These are phyloP conservation scores for Tephrocybe sp. DNA, from an alignment of 768 basidiomycete species.

Conservation along the genomic window DNA sequence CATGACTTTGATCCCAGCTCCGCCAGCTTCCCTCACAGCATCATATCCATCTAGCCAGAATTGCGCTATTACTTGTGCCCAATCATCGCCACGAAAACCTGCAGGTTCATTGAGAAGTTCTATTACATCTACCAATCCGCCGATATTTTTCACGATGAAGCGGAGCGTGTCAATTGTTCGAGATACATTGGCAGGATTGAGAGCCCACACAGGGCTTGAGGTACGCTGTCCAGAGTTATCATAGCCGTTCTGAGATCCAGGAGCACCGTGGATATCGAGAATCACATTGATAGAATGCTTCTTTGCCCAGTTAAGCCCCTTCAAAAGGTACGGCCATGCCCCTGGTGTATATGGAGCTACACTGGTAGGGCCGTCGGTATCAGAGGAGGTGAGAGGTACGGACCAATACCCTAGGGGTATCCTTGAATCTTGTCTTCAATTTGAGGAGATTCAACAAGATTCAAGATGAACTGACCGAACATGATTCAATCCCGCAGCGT, in stretches of 20 bases:
- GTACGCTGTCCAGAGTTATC: slow-evolving; percentile 76
- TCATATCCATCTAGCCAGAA: slow-evolving; percentile 65
- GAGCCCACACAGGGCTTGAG: slow-evolving; percentile 54
- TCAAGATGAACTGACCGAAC: slow-evolving; percentile 46
- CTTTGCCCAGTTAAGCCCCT: slow-evolving; percentile 64
- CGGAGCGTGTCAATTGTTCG: slow-evolving; percentile 59
- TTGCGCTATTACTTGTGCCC: slow-evolving; percentile 42
- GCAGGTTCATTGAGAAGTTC: slow-evolving; percentile 74
- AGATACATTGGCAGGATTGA: slow-evolving; percentile 45
- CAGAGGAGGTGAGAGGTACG: slow-evolving; percentile 59
- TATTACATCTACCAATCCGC: slow-evolving; percentile 58
- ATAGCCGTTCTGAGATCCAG: slow-evolving; percentile 66
- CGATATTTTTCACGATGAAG: slow-evolving; percentile 53
- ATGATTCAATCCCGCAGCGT: slow-evolving; percentile 67
- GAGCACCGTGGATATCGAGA: slow-evolving; percentile 76
- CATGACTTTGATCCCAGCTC: slow-evolving; percentile 55
- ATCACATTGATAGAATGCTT: slow-evolving; percentile 65
- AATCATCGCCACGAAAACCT: slow-evolving; percentile 46
- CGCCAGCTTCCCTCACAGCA: slow-evolving; percentile 51
- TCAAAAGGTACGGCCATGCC: slow-evolving; percentile 69
- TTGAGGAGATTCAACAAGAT: not conserved
- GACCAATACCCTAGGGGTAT: slow-evolving; percentile 80
- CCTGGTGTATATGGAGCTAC: slow-evolving; percentile 58
- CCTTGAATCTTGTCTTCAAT: slow-evolving; percentile 28
- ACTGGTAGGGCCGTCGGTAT: slow-evolving; percentile 45